Evolutionary conservation across 164 flowering plant species (phyloP), one percentile per base, ranked within the genome.

Genomic region (Taxillus chinensis): DNA sequence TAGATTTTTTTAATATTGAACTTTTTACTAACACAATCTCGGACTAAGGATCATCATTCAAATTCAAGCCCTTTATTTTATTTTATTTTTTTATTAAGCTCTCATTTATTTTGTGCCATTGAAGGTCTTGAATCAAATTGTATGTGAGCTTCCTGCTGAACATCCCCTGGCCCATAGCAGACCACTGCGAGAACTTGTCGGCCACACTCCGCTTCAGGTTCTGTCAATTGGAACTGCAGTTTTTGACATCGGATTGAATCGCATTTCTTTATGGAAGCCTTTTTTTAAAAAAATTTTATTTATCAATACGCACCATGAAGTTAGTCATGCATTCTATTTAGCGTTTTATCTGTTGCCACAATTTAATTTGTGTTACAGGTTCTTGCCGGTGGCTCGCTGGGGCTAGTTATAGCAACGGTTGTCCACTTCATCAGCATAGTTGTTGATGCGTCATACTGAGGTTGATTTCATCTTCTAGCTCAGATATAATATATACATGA

Each of bases 171-270:
- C 95, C 60, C 90, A 88, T 40, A 79, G 89, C 72, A 83, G 84
- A 69, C 99, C 99, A 8, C 73, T 90, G 39, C 96, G 84, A 37
- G 99, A 90, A 76, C 92, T 90, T 79, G 90, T 93, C 67, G 99
- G 99, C 13, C 99, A 93, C 68, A 93, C 99, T 40, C 99, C 92
- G 60, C 75, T 77, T 52, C 99, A 93, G 96, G 99, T 89, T 53
- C 62, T 42, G 50, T 13, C 37, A 64, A 42, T 57, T 27, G 27
- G 27, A 27, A 48, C 46, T 62, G 45, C 51, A 15, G 56, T 14
- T 12, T 37, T 12, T 37, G 1, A 8, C 16, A 14, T 13, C 37
- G 16, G 4, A 9, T 37, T 37, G 43, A 27, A 62, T 51, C 7
- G 42, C 27, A 37, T 5, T 27, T 57, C 7, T 37, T n/a, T 38